Percentiles rank a stretch among this genome's conserved stretches.
phyloP scores from a whole-genome alignment of 305 asterid genomes.

The Coffea humblotiana region DNA sequence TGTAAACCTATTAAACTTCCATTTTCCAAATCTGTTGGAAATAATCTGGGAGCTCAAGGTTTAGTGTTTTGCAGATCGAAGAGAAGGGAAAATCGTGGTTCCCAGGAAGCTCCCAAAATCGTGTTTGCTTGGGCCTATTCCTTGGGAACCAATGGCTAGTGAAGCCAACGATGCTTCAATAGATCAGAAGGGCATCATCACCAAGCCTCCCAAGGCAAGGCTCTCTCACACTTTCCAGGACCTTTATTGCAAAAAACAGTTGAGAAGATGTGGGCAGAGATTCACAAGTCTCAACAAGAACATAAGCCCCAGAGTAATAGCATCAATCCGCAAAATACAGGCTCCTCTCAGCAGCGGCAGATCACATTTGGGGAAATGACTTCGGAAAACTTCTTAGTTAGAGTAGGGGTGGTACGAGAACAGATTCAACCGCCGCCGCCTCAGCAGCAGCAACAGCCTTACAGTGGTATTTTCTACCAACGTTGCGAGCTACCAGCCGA shows the following conservation, averaged over 20 bases:
- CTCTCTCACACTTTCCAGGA: conserved; percentile 64
- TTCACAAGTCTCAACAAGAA: conserved; percentile 39
- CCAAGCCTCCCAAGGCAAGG: conserved; percentile 61
- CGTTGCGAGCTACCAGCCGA: not conserved
- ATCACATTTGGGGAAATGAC: conserved; percentile 81
- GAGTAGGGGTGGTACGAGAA: conserved; percentile 73
- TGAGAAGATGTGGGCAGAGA: conserved; percentile 76
- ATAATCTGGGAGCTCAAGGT: no score
- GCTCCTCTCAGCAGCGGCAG: conserved; percentile 46
- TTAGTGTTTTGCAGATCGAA: no score
- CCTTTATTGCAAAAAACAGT: conserved; percentile 68
- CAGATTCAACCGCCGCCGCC: conserved; percentile 28
- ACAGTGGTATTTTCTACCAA: conserved; percentile 34
- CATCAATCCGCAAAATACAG: conserved; percentile 31
- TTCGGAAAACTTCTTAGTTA: conserved; percentile 70
- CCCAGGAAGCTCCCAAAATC: no score
- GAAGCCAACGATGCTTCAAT: conserved; percentile 12
- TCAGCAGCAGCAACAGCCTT: conserved; percentile 36
- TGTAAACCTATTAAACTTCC: no score
- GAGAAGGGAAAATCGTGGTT: no score
- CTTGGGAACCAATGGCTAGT: not conserved
- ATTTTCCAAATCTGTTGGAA: no score
- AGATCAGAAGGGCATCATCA: conserved; percentile 25
- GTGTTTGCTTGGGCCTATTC: no score
- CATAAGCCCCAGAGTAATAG: conserved; percentile 20